Conservation (phyloP, 139 green algal genomes). For the Desmodesmus armatus region DNA sequence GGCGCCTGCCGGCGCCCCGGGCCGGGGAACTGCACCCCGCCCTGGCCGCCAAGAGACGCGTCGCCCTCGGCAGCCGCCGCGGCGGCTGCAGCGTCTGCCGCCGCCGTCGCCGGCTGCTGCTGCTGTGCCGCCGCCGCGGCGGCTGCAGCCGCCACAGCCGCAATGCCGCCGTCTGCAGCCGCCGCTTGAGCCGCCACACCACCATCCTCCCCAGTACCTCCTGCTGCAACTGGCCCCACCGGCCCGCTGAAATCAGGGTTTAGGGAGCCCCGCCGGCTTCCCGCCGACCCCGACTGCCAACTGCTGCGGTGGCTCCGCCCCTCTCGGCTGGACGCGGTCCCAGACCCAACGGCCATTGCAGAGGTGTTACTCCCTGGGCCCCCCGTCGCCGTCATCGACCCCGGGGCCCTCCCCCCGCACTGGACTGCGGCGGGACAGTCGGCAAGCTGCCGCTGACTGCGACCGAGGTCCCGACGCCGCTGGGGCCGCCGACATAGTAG, state of each 20-base stretch:
- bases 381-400: no score
- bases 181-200: neutral
- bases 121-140: neutral
- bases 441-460: no score
- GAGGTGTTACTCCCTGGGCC: no score
- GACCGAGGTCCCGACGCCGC: no score
- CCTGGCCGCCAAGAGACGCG: no score
- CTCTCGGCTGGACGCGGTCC: no score
- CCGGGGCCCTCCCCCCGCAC: neutral
- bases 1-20: neutral
- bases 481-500: neutral
- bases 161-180: neutral
- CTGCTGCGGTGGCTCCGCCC: no score
- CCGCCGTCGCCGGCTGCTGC: neutral
- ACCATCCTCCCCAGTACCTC: neutral
- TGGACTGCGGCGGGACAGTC: neutral
- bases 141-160: neutral
- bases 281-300: no score
- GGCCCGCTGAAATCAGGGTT: no score
- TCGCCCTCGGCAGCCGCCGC: neutral
- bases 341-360: no score
- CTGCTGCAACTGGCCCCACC: neutral
- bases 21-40: neutral
- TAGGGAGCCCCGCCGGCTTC: no score
- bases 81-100: neutral